phyloP scores from a whole-genome alignment of 2,329 filamentous ascomycete genomes.

The Pezicula radicicola region DNA sequence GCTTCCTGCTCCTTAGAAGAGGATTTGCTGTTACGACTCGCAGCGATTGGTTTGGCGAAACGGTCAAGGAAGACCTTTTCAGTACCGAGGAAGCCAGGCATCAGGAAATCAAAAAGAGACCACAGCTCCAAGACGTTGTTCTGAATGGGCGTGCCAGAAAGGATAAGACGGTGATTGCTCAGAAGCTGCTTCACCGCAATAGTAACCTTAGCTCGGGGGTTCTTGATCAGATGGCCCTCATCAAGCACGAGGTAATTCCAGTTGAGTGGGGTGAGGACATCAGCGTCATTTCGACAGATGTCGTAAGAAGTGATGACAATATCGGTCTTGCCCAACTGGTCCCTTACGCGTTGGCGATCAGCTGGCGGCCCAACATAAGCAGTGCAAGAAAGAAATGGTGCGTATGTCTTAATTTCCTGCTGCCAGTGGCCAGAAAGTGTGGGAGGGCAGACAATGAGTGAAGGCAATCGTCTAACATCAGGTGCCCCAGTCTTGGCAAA shows the following conservation, averaged over 20 bases:
- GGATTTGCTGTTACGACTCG: slow-evolving; percentile 92
- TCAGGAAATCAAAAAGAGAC: slow-evolving; percentile 98
- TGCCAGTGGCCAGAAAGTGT: slow-evolving; percentile 98
- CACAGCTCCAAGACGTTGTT: slow-evolving; percentile 97
- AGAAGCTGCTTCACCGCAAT: slow-evolving; percentile 84
- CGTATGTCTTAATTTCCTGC: slow-evolving; percentile 93
- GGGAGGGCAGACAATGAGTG: slow-evolving; percentile 92
- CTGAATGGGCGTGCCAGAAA: slow-evolving; percentile 96
- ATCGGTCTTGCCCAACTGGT: slow-evolving; percentile 73
- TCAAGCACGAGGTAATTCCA: slow-evolving; percentile 99
- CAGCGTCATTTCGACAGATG: slow-evolving; percentile 94
- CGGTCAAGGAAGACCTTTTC: slow-evolving; percentile 95
- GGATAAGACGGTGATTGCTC: slow-evolving; percentile 92
- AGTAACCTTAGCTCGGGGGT: slow-evolving; percentile 94
- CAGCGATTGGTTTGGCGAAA: slow-evolving; percentile 86
- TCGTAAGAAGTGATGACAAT: slow-evolving; percentile 98
- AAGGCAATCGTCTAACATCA: slow-evolving; percentile 78
- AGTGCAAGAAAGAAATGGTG: slow-evolving; percentile 85
- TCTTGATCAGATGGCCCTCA: slow-evolving; percentile 98
- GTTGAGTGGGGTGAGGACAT: slow-evolving; percentile 74
- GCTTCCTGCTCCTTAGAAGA: slow-evolving; percentile 98
- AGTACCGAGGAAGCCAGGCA: slow-evolving; percentile 94
- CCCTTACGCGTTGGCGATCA: slow-evolving; percentile 71
- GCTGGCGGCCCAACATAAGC: slow-evolving; percentile 88
- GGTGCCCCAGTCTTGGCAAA: slow-evolving; percentile 77